Evolutionary conservation across 1,284 basidiomycete species (phyloP), one percentile per base, ranked within the genome.

Genomic region (Puccinia triticina): DNA sequence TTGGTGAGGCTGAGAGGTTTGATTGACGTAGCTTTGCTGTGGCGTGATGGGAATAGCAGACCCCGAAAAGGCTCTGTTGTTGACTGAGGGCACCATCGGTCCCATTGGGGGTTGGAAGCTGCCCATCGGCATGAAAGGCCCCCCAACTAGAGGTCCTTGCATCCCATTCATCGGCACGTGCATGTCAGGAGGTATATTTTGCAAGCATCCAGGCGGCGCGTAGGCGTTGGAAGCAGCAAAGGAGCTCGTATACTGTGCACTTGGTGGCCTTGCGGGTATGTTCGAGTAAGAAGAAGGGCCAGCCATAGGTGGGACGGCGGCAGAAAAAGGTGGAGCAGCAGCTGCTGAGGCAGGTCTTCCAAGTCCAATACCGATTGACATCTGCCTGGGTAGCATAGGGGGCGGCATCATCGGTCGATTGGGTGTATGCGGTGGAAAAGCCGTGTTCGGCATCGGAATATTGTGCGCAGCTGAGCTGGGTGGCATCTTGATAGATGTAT

Each of bases 341-440:
- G 78, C 78, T 34, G 78, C 78, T 34, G 79, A 81, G 71, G 79
- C 69, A 14, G 79, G 79, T 66, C 79, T 71, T 66, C 79, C 79
- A 29, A 81, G 69, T 32, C 79, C 79, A 40, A 81, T 74, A 10
- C 79, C 79, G 40, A 81, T 46, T 61, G 79, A 81, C 79, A 81
- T 74, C 57, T 73, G 79, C 34, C 79, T 73, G 18, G 79, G 79
- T 2, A 74, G n/a, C 71, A 81, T 81, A 23, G 69, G 37, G 14
- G 77, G 67, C 34, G 79, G 79, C 26, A 61, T 16, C 34, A 74
- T 55, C 12, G 50, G 71, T 74, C 79, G 79, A 74, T 61, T 74
- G 32, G 79, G 71, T 53, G 79, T 74, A 29, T 72, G 78, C 16
- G 66, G 66, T 32, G 67, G 67, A 61, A 74, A 74, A 64, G 53